Evolutionary conservation across 1,284 basidiomycete species (phyloP), one percentile per base, ranked within the genome.

Genomic region (Boletellus dicymbophilus): DNA sequence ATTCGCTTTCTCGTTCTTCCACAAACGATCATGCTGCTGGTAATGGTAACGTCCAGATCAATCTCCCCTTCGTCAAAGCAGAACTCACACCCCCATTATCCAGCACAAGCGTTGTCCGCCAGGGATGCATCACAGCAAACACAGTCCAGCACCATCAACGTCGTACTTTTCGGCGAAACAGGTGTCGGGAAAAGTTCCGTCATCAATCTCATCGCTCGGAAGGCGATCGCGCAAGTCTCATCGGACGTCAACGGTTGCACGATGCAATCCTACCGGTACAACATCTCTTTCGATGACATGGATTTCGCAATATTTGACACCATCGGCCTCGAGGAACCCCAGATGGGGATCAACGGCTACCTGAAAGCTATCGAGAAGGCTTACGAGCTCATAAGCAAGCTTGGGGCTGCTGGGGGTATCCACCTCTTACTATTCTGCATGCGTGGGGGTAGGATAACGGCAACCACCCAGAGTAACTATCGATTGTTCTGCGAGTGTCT

Each of bases 381-480:
- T 1, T 70, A 66, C 48, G 49, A 58, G 3, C 67, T 76, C 36
- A 53, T 77, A 44, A 36, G 37, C 13, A 58, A 39, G 12, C 61
- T 76, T n/a, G 42, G 59, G 10, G 45, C 48, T 16, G 51, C 56
- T 27, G 69, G 60, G 16, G 72, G 73, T 20, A 56, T 75, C 26
- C 67, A 63, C 49, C 70, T 75, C 21, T 60, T 75, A n/a, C 49
- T 76, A 2, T 75, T 72, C 48, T 71, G 68, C 60, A 62, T 76
- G 50, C 65, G 69, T 2, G 72, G 62, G 4, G 55, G 65, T 4
- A 64, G 70, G 48, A 69, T 76, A 52, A 66, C 62, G 16, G 62
- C 63, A 4, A 65, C 64, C 6, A 53, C 60, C 38, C 61, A 71
- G 41, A 59, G 58, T 55, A 73, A 74, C 47, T 77, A 72, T 54